Conservation (phyloP, 2,329 filamentous ascomycete species). For the Penicillium brevicompactum region DNA sequence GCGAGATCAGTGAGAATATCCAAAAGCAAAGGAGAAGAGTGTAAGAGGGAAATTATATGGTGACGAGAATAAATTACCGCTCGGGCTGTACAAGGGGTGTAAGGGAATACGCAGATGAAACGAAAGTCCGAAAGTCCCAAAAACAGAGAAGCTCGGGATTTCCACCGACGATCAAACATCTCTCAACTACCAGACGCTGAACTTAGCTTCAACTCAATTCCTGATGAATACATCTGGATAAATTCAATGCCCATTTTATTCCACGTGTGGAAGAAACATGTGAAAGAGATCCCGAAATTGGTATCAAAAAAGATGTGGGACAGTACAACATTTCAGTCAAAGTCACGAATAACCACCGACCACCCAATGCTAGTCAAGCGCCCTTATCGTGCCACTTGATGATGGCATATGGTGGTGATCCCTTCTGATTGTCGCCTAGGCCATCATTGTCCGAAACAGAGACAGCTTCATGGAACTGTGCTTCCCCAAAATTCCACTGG, state of each 20-base stretch:
- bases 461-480: background rate
- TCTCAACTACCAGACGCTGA: background rate
- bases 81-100: conserved; percentile 5
- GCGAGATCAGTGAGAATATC: too few species aligned
- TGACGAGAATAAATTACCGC: conserved; percentile 2
- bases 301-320: conserved; percentile 1
- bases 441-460: background rate
- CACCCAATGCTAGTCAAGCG: conserved; percentile 6
- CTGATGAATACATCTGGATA: background rate
- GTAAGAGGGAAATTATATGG: background rate
- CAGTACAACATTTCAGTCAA: conserved; percentile 2
- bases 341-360: conserved; percentile 10
- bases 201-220: background rate
- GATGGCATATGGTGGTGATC: background rate
- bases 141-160: conserved; percentile 1
- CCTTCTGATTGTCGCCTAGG: background rate
- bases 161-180: conserved; percentile 4
- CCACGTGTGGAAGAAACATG: background rate
- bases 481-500: background rate
- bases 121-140: background rate
- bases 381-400: background rate
- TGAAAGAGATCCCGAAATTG: background rate
- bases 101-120: background rate
- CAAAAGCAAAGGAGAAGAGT: background rate
- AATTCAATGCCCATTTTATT: background rate